A percentile compares a stretch with the other conserved stretches of the same genome.
Conservation (phyloP, 208 protist species). For the Acanthamoeba castellanii region DNA sequence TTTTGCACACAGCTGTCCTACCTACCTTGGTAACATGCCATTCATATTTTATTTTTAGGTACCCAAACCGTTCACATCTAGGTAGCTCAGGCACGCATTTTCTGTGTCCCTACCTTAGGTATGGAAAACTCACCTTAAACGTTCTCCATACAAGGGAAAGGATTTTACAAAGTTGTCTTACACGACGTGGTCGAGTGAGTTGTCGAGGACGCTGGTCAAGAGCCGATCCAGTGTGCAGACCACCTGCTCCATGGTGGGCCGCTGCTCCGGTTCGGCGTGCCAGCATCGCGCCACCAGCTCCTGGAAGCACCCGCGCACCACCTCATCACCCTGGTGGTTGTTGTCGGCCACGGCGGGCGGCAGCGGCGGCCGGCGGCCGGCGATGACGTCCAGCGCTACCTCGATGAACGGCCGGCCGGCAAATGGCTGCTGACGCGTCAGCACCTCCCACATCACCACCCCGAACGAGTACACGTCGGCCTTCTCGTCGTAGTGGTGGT, state of each 20-base stretch:
- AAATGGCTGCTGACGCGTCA: neutral
- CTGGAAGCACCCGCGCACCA: neutral
- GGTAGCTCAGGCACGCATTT: too few species aligned
- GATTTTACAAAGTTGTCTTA: too few species aligned
- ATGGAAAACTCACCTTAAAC: too few species aligned
- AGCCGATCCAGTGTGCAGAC: slow-evolving; percentile 14
- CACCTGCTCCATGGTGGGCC: slow-evolving; percentile 80
- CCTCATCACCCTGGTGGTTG: neutral
- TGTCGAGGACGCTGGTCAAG: too few species aligned
- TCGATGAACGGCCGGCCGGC: neutral
- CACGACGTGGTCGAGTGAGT: too few species aligned
- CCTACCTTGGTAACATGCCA: too few species aligned
- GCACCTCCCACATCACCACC: slow-evolving; percentile 14
- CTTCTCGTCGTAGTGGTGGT: slow-evolving; percentile 33
- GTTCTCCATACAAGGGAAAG: too few species aligned
- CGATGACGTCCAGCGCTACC: slow-evolving; percentile 24
- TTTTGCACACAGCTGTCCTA: too few species aligned
- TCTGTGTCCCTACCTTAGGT: too few species aligned
- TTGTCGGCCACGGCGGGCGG: neutral
- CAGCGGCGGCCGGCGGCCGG: neutral
- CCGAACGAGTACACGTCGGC: slow-evolving; percentile 23
- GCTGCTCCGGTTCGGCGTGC: slow-evolving; percentile 57
- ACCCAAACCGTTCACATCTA: too few species aligned
- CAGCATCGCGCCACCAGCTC: slow-evolving; percentile 77
- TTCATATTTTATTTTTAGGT: too few species aligned